A percentile compares a stretch with the other conserved stretches of the same genome.
Evolutionary conservation across 768 basidiomycete genomes (phyloP).

Genomic region (Rossbeevera mucosa): DNA sequence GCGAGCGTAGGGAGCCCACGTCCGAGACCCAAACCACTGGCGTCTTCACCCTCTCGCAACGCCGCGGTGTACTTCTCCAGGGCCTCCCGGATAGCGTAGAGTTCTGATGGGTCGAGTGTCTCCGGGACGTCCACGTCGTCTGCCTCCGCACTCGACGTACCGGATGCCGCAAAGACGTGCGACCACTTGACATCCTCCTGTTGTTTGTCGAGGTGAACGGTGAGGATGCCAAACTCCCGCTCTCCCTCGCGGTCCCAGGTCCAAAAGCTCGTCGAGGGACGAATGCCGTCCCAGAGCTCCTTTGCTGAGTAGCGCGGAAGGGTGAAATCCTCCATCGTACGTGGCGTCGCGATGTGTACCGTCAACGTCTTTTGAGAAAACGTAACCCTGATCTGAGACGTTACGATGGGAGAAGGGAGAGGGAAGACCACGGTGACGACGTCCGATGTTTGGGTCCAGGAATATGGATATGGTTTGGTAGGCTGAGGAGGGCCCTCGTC

Average conservation of each 20-base stretch:
- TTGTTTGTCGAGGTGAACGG: slow-evolving; percentile 82
- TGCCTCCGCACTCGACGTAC: slow-evolving; percentile 27
- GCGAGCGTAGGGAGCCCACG: slow-evolving; percentile 73
- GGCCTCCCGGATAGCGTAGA: slow-evolving; percentile 72
- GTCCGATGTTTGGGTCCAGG: slow-evolving; percentile 88
- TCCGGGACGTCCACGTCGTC: slow-evolving; percentile 74
- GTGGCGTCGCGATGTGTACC: slow-evolving; percentile 48
- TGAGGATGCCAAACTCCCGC: slow-evolving; percentile 62
- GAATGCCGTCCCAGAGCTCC: slow-evolving; percentile 76
- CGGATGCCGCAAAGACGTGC: slow-evolving; percentile 68
- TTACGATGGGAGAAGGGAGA: slow-evolving; percentile 66
- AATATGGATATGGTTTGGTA: slow-evolving; percentile 71
- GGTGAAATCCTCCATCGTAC: slow-evolving; percentile 28
- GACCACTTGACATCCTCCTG: slow-evolving; percentile 83
- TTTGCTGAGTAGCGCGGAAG: slow-evolving; percentile 60
- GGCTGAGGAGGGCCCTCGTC: slow-evolving; percentile 26
- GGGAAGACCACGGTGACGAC: slow-evolving; percentile 81
- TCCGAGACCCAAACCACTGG: slow-evolving; percentile 60
- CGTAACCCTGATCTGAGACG: slow-evolving; percentile 58
- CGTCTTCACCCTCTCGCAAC: slow-evolving; percentile 53
- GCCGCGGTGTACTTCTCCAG: slow-evolving; percentile 83
- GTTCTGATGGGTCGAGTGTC: slow-evolving; percentile 80
- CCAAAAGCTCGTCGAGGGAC: slow-evolving; percentile 81
- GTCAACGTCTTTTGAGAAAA: slow-evolving; percentile 66
- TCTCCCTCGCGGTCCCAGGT: slow-evolving; percentile 83